Evolutionary conservation across 1,139 yeast genomes (phyloP), one percentile per base, ranked within the genome.

Genomic region (Candida sojae): DNA sequence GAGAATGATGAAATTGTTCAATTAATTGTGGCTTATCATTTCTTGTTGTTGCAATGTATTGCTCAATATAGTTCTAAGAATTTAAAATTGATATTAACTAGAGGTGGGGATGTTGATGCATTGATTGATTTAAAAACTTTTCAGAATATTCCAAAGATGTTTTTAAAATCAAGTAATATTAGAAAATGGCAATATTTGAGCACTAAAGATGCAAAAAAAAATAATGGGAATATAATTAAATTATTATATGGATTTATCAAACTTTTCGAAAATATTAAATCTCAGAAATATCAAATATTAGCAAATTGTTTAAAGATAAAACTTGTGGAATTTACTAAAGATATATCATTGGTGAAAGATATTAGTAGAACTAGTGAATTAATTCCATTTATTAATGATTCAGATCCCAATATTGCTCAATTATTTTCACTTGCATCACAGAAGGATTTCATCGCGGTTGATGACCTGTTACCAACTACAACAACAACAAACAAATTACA

Each of bases 1-100:
- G 41, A 42, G 25, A 50, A 54, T 13, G 46, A 46, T 23, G 58
- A 57, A 26, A 31, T 60, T 6, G 47, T 53, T 1, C 69, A 63
- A 45, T 48, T 63, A 17, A 54, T 67, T 6, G 55, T 66, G 32
- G 70, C 75, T 9, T 68, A 58, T 50, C 70, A 70, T 52, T 69
- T 71, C 50, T 55, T 71, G 39, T 46, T 58, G 7, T 50, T 70
- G 9, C 77, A 71, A 53, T 58, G 66, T 38, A 32, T 64, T n/a
- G 53, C 70, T 9, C 74, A 70, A 48, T 53, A 57, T 36, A 43
- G 63, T 4, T 59, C 71, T 1, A 40, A 48, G 8, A 58, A 65
- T 43, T 42, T 66, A 37, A 57, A 58, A 23, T 12, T 43, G 7
- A 45, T 64, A 6, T 29, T 50, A 12, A 35, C 44, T 8, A 50